These are phyloP conservation scores for Boeremia lycopersici DNA, from an alignment of 2,329 filamentous ascomycete genomes.

Conservation along the genomic window DNA sequence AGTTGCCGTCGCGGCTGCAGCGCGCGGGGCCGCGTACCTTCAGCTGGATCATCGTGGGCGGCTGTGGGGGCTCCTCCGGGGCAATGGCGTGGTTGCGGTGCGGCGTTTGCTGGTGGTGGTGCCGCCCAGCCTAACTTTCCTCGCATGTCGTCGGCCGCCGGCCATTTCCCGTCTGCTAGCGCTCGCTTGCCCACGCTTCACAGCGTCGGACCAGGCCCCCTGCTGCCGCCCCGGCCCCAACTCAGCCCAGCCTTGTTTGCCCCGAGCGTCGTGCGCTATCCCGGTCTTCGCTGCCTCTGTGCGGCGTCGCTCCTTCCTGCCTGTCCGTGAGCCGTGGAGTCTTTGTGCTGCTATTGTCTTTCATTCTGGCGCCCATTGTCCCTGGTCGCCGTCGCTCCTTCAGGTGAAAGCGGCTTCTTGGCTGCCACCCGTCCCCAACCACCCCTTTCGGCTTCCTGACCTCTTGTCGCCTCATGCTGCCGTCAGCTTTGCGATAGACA, in stretches of 20 bases:
- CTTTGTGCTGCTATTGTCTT: slow-evolving; percentile 20
- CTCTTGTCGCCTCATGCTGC: slow-evolving; percentile 2
- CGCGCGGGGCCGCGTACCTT: slow-evolving; percentile 36
- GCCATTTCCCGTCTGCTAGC: slow-evolving; percentile 11
- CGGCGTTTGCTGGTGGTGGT: slow-evolving; percentile 15
- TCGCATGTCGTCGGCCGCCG: slow-evolving; percentile 22
- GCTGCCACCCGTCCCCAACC: slow-evolving; percentile 39
- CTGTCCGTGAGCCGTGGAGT: not conserved
- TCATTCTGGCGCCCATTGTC: slow-evolving; percentile 24
- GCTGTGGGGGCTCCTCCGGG: slow-evolving; percentile 1
- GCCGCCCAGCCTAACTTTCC: slow-evolving; percentile 16
- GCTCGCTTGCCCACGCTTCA: slow-evolving; percentile 21
- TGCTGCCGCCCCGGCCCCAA: slow-evolving; percentile 4
- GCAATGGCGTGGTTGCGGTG: not conserved
- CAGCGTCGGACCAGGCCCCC: slow-evolving; percentile 1
- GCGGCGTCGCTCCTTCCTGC: slow-evolving; percentile 39
- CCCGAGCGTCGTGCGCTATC: slow-evolving; percentile 27
- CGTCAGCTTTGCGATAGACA: slow-evolving; percentile 2
- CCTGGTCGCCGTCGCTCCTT: slow-evolving; percentile 15
- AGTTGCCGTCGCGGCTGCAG: slow-evolving; percentile 23
- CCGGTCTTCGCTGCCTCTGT: slow-evolving; percentile 26
- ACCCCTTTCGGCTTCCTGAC: slow-evolving; percentile 24
- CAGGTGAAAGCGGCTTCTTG: slow-evolving; percentile 27
- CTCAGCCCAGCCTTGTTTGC: slow-evolving; percentile 26
- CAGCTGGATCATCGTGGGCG: slow-evolving; percentile 46